A percentile compares a stretch with the other conserved stretches of the same genome.
These are phyloP conservation scores for Penicillium sp. DNA, from an alignment of 2,329 filamentous ascomycete genomes.

Conservation along the genomic window DNA sequence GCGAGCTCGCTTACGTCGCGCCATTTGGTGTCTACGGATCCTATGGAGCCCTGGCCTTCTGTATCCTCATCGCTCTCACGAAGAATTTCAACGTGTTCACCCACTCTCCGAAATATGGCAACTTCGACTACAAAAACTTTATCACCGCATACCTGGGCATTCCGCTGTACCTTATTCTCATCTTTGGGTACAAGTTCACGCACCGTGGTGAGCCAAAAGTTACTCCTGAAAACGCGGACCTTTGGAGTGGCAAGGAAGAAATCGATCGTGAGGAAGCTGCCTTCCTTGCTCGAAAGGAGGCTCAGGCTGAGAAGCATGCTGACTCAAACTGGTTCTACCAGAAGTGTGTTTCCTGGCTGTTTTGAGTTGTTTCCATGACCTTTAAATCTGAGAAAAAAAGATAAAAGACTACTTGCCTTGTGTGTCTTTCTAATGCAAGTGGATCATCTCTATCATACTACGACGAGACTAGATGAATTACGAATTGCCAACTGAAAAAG, in stretches of 20 bases:
- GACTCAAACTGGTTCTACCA: slow-evolving; percentile 55
- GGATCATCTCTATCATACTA: not conserved
- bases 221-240: slow-evolving; percentile 60
- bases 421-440: not conserved
- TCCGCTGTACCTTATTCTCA: slow-evolving; percentile 67
- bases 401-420: not conserved
- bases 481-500: not conserved
- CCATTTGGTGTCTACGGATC: slow-evolving; percentile 72
- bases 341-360: slow-evolving; percentile 60
- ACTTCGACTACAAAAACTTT: slow-evolving; percentile 72
- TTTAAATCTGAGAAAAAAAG: not conserved
- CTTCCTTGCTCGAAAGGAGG: slow-evolving; percentile 59
- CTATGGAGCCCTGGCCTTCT: slow-evolving; percentile 66
- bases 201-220: slow-evolving; percentile 55
- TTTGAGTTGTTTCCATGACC: slow-evolving; percentile 37
- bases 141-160: slow-evolving; percentile 76
- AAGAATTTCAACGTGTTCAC: slow-evolving; percentile 80
- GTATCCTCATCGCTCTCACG: slow-evolving; percentile 70
- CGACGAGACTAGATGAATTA: not conserved
- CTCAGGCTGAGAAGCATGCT: slow-evolving; percentile 36
- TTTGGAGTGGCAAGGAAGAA: slow-evolving; percentile 69
- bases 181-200: slow-evolving; percentile 65
- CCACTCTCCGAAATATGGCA: slow-evolving; percentile 45
- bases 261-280: slow-evolving; percentile 71
- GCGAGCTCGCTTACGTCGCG: slow-evolving; percentile 61